Base-by-base conservation (phyloP, 768 basidiomycete genomes). In the Leccinum imitatum region DNA sequence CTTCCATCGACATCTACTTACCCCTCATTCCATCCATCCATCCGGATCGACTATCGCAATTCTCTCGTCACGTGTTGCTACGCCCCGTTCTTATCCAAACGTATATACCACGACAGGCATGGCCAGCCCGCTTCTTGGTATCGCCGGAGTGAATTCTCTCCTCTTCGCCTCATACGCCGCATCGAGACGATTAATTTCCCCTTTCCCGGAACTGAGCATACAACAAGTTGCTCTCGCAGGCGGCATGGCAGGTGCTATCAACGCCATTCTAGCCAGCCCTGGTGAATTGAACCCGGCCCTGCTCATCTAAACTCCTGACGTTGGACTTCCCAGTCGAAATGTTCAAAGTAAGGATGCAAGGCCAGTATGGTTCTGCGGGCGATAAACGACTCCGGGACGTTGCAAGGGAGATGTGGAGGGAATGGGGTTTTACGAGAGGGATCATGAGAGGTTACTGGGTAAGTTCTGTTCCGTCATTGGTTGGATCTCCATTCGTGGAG, bases 371-470 rank as follows among this genome's bases (percentile, higher is more conserved):
- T 11, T 81, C 79, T 4, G 79, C 84, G 13, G 80, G 82, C 9
- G 95, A 98, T 71, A 89, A 95, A 73, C 82, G 84, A 44, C 79
- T 99, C 27, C 76, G 87, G 37, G 80, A 77, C 8, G 81, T 98
- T 9, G 84, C 84, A 15, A 77, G 76, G 21, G 94, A 95, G 64
- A 93, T 95, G 87, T 97, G 93, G 89, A 74, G 69, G 31, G 77
- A 92, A 61, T 94, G 89, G 82, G 96, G 97, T 0, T 87, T 98
- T 62, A 77, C 85, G 56, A 81, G 86, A 63, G 97, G 97, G 6
- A 80, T 98, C 54, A 97, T 99, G 95, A 80, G 97, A 19, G 97
- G 97, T 1, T 98, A 94, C 71, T 98, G 96, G 96, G 95, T 93
- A 15, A 39, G 67, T 46, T 48, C 15, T 21, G 14, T 23, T 54